Percentiles rank a stretch among this genome's conserved stretches.
These are phyloP conservation scores for Quercus berberidifolia DNA, from an alignment of 306 rosid species.

Conservation along the genomic window DNA sequence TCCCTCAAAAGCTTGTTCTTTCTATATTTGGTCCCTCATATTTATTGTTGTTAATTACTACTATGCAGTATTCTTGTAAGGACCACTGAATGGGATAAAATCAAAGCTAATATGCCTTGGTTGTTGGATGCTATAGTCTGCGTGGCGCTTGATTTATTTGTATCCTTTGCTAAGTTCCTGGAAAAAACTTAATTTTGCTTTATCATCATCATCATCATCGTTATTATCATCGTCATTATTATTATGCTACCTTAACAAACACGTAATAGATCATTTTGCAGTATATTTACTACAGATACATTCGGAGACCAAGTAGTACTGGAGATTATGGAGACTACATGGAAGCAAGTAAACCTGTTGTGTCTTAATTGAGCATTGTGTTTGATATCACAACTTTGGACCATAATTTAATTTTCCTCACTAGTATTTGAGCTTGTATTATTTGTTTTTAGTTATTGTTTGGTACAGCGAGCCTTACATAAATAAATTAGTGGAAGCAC, in stretches of 20 bases:
- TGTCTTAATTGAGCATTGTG: constrained; percentile 27
- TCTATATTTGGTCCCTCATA: not conserved
- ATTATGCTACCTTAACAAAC: constrained; percentile 34
- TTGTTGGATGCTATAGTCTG: constrained; percentile 85
- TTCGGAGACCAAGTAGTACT: not conserved
- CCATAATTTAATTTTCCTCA: no score
- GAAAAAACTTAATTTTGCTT: not conserved
- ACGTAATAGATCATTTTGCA: constrained; percentile 61
- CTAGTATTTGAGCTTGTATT: no score
- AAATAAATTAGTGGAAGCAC: no score
- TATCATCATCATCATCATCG: not conserved
- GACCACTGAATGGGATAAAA: constrained; percentile 69
- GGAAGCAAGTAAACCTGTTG: constrained; percentile 30
- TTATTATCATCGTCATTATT: not conserved
- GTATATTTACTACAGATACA: constrained; percentile 51
- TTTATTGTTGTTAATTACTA: not conserved
- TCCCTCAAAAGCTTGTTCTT: not conserved
- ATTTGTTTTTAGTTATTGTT: no score
- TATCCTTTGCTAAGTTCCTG: constrained; percentile 48
- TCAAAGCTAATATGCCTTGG: constrained; percentile 90
- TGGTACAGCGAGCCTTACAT: no score
- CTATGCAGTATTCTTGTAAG: constrained; percentile 72
- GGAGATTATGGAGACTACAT: constrained; percentile 25
- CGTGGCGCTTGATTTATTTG: constrained; percentile 83
- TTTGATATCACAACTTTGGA: not conserved